Base-by-base conservation (phyloP, 2,329 filamentous ascomycete genomes). In the Fusarium torreyae region DNA sequence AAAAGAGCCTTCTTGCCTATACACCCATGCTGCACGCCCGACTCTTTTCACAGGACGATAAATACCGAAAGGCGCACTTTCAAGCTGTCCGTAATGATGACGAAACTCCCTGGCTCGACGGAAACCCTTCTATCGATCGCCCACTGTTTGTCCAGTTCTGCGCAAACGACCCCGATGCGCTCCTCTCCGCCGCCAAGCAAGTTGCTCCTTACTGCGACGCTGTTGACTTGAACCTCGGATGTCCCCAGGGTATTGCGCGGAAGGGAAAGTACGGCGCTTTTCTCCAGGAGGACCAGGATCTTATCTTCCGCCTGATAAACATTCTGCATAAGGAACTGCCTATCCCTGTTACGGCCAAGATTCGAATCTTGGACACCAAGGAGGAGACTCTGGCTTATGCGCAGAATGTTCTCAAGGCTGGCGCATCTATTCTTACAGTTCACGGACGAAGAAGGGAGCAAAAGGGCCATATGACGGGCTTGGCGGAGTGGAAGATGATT, bases 71-170 rank as follows among this genome's bases (percentile, higher is more conserved):
- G 54, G 84, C 89, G 10, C 91, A 96, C 78, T 98, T 98, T 80
- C 92, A 97, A 74, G 89, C 94, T 2, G 86, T 84, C 7, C 79
- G 71, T 52, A 66, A 80, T 22, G 74, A 74, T 28, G 66, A 72
- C 11, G 54, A 74, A 24, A 77, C 82, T 13, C 79, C 81, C 7
- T 92, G 89, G 79, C 90, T 98, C 26, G 96, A 99, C 81, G 96
- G 96, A 43, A 95, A 98, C 79, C 92, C 94, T 0, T 76, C 85
- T 15, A 84, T 94, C 63, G 96, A 99, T 80, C 88, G 96, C 7
- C 96, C 96, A 1, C 88, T 98, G 11, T 94, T 98, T 74, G 95
- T 98, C 5, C 96, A 99, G 77, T 99, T 99, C 80, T 99, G 96
- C 84, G 92, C 94, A 66, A 97, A 96, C 79, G 90, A 96, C 63